These are phyloP conservation scores for Xylariales sp. DNA, from an alignment of 2,329 filamentous ascomycete species.

Conservation along the genomic window DNA sequence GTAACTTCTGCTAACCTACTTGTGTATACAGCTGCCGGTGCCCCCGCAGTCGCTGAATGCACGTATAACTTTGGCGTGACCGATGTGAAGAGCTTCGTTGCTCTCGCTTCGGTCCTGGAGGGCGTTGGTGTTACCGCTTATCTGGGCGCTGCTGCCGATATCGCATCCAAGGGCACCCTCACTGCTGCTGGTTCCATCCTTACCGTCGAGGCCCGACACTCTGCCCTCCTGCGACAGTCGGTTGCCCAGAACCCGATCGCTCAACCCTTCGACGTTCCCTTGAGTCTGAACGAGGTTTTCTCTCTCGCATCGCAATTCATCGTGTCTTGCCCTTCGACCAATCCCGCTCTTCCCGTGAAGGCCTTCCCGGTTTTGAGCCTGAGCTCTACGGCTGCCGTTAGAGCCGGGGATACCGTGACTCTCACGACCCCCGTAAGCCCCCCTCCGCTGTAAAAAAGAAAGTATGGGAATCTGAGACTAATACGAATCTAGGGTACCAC, in stretches of 20 bases:
- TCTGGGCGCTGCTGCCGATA: conserved; percentile 64
- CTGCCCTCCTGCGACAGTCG: conserved; percentile 65
- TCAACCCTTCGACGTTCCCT: conserved; percentile 65
- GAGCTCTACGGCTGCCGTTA: no score
- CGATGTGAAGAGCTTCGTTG: conserved; percentile 62
- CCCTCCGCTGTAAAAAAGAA: not conserved
- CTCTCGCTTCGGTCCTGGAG: conserved; percentile 66
- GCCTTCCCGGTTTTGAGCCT: conserved; percentile 58
- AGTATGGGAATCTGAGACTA: not conserved
- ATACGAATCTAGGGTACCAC: conserved; percentile 10
- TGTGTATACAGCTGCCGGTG: no score
- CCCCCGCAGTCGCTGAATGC: conserved; percentile 64
- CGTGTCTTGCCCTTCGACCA: conserved; percentile 60
- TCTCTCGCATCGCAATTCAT: conserved; percentile 72
- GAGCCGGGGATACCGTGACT: no score
- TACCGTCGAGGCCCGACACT: conserved; percentile 69
- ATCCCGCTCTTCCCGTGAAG: conserved; percentile 58
- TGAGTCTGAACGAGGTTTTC: conserved; percentile 66
- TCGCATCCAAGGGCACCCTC: conserved; percentile 57
- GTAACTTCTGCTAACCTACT: no score
- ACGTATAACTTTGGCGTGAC: conserved; percentile 69
- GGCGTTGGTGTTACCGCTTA: conserved; percentile 71
- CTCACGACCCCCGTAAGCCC: no score
- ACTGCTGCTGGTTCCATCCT: conserved; percentile 66
- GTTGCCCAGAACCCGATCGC: conserved; percentile 56